Percentiles rank a stretch among this genome's conserved stretches.
Evolutionary conservation across 805 yeast genomes (phyloP).

Genomic region (Suhomyces pyralidae): DNA sequence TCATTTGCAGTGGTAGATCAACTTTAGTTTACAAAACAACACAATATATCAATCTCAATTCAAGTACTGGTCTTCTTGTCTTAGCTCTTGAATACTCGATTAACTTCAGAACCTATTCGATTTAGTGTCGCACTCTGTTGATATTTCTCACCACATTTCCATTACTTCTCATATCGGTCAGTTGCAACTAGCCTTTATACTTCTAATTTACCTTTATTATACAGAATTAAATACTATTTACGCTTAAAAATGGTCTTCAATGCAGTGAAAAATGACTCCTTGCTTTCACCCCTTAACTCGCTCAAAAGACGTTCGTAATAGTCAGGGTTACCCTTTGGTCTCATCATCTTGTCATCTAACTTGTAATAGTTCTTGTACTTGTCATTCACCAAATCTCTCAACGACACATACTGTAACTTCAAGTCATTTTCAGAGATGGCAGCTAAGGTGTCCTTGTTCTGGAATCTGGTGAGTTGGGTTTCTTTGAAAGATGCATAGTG

Average conservation of each 20-base stretch:
- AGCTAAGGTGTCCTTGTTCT: conserved; percentile 32
- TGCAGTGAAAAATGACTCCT: conserved; percentile 64
- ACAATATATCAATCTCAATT: too few species aligned
- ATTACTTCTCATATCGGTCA: too few species aligned
- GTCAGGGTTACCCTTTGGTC: conserved; percentile 82
- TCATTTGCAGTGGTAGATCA: too few species aligned
- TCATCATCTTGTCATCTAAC: conserved; percentile 60
- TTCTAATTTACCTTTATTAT: not conserved
- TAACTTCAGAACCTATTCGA: too few species aligned
- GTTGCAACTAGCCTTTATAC: too few species aligned
- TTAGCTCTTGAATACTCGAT: too few species aligned
- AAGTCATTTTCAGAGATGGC: conserved; percentile 48
- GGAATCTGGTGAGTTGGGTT: conserved; percentile 48
- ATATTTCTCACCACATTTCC: too few species aligned
- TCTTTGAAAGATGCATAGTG: conserved; percentile 71
- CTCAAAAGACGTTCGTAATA: conserved; percentile 69
- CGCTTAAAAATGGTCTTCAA: conserved; percentile 76
- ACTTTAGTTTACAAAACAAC: too few species aligned
- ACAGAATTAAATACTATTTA: conserved; percentile 33
- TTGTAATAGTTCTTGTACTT: conserved; percentile 63
- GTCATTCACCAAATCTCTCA: conserved; percentile 55
- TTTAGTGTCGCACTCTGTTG: too few species aligned
- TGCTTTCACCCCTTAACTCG: conserved; percentile 69
- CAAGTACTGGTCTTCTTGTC: too few species aligned
- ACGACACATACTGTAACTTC: conserved; percentile 57